phyloP scores from a whole-genome alignment of 768 basidiomycete species.

The Cyathus striatus region DNA sequence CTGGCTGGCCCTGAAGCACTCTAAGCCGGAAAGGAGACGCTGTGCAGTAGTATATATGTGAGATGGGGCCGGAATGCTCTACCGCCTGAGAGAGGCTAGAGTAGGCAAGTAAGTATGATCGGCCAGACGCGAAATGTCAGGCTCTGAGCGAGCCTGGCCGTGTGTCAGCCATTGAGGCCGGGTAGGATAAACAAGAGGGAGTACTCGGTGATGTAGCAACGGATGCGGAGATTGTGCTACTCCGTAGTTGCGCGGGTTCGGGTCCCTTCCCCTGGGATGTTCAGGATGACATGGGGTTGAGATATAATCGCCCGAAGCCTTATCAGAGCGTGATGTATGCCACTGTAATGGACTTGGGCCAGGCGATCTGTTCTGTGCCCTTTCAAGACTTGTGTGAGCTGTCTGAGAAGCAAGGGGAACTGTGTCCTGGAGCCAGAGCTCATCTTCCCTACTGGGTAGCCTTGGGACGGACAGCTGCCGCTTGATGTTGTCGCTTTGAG shows the following conservation, averaged over 20 bases:
- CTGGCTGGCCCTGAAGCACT: too few species aligned
- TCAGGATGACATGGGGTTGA: too few species aligned
- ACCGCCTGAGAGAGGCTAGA: conserved; percentile 5
- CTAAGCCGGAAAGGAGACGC: too few species aligned
- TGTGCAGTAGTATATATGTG: too few species aligned
- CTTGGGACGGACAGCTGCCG: conserved; percentile 24
- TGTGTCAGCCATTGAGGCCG: conserved; percentile 10
- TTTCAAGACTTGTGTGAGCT: neutral
- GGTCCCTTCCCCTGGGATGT: neutral
- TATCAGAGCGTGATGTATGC: neutral
- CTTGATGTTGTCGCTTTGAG: conserved; percentile 44
- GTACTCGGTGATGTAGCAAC: conserved; percentile 12
- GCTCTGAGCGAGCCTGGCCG: conserved; percentile 12
- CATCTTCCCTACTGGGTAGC: conserved; percentile 44
- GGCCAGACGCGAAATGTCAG: conserved; percentile 5
- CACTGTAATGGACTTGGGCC: too few species aligned
- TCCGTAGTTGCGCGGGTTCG: neutral
- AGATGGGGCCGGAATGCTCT: too few species aligned
- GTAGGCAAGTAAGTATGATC: conserved; percentile 12
- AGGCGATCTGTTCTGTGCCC: neutral
- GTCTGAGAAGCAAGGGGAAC: conserved; percentile 31
- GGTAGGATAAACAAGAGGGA: conserved; percentile 1
- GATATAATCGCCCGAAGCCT: neutral
- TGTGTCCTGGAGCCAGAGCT: conserved; percentile 63
- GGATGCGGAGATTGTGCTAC: conserved; percentile 16